These are phyloP conservation scores for Clavaria fumosa DNA, from an alignment of 768 basidiomycete species.

Conservation along the genomic window DNA sequence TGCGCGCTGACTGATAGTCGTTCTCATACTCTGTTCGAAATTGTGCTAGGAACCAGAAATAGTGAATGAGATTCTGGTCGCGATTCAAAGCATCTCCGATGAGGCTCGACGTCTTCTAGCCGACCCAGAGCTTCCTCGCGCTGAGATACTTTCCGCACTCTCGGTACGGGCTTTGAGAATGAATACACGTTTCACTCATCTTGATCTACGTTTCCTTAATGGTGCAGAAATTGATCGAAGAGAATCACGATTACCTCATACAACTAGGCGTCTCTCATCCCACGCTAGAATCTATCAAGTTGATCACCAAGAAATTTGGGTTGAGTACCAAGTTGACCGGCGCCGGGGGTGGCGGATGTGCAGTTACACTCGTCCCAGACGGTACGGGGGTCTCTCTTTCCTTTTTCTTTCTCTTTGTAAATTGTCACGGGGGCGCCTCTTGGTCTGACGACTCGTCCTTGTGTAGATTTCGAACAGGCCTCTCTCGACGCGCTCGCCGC, in stretches of 20 bases:
- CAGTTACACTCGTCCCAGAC: slow-evolving; percentile 90
- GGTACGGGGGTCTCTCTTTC: slow-evolving; percentile 45
- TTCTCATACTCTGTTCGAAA: slow-evolving; percentile 6
- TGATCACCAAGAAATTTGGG: slow-evolving; percentile 40
- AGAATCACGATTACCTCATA: slow-evolving; percentile 80
- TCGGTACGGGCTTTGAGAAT: no score
- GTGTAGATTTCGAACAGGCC: slow-evolving; percentile 55
- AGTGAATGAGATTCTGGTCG: slow-evolving; percentile 58
- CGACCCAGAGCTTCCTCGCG: slow-evolving; percentile 56
- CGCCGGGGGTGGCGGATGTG: slow-evolving; percentile 96
- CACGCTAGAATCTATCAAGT: slow-evolving; percentile 64
- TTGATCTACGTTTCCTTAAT: no score
- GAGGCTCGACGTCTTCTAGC: slow-evolving; percentile 63
- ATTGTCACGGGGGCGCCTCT: not conserved
- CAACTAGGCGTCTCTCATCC: slow-evolving; percentile 87
- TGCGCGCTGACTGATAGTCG: not conserved
- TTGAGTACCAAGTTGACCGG: slow-evolving; percentile 93
- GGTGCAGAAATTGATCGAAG: slow-evolving; percentile 58
- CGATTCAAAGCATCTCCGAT: slow-evolving; percentile 77
- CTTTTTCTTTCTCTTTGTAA: no score
- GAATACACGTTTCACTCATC: slow-evolving; percentile 24
- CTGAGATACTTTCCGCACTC: slow-evolving; percentile 45
- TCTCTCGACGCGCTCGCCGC: slow-evolving; percentile 40
- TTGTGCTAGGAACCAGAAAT: slow-evolving; percentile 61
- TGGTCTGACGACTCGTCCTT: not conserved